phyloP scores from a whole-genome alignment of 2,329 filamentous ascomycete genomes.

The Epicoccum nigrum region DNA sequence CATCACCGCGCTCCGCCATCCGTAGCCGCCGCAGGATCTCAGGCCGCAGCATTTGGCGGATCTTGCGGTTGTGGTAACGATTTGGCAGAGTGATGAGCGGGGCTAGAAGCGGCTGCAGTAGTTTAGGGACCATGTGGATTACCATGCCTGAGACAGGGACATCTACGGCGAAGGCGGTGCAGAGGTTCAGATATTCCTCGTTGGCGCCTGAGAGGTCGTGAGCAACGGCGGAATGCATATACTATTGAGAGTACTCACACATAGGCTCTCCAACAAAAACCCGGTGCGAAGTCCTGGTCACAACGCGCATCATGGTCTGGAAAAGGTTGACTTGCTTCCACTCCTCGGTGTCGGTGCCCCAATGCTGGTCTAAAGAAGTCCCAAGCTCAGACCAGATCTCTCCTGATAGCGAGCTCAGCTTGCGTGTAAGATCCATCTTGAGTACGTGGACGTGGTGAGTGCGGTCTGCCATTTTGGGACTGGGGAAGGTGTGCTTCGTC shows the following conservation, averaged over 20 bases:
- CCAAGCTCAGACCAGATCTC: background rate
- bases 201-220: background rate
- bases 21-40: slow-evolving; percentile 1
- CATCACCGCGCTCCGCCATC: background rate
- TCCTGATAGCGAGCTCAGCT: background rate
- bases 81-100: slow-evolving; percentile 2
- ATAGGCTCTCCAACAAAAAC: background rate
- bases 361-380: background rate
- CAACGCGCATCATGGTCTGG: background rate
- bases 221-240: too few relatives aligned
- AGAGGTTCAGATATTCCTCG: background rate
- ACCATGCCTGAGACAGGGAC: background rate
- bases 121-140: background rate
- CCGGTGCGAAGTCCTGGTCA: slow-evolving; percentile 1
- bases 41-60: background rate
- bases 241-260: background rate
- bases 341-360: background rate
- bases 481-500: slow-evolving; percentile 1
- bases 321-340: slow-evolving; percentile 3
- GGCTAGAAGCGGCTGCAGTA: background rate
- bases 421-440: background rate
- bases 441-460: background rate
- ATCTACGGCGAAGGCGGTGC: slow-evolving; percentile 1
- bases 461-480: background rate
- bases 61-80: slow-evolving; percentile 3